Evolutionary conservation across 164 flowering plant genomes (phyloP).

Genomic region (Tinospora cordifolia): DNA sequence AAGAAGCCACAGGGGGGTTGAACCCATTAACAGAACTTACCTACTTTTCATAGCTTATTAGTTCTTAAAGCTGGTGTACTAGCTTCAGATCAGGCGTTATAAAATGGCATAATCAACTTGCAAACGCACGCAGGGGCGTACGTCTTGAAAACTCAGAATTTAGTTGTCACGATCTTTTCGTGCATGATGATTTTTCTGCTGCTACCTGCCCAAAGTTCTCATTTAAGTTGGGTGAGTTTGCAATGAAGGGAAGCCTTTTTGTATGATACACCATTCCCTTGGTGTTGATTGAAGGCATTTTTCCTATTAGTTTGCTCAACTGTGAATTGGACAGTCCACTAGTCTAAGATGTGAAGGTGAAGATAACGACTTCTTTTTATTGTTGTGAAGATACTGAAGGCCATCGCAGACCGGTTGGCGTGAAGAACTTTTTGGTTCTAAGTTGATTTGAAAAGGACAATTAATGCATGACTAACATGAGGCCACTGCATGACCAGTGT

Average conservation of each 20-base stretch:
- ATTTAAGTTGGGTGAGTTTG: background rate
- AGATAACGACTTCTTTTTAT: too few relatives aligned
- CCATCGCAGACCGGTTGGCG: too few relatives aligned
- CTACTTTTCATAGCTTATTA: background rate
- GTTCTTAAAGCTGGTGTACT: background rate
- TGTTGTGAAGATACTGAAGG: too few relatives aligned
- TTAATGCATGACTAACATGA: background rate
- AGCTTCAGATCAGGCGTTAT: too few relatives aligned
- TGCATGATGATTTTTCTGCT: background rate
- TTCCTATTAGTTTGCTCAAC: background rate
- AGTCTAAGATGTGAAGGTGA: too few relatives aligned
- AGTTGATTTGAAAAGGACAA: too few relatives aligned
- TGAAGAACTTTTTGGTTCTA: too few relatives aligned
- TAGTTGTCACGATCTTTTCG: slow-evolving; percentile 3
- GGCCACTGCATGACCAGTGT: background rate
- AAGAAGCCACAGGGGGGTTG: too few relatives aligned
- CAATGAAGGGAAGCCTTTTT: background rate
- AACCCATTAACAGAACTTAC: too few relatives aligned
- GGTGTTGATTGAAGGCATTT: background rate
- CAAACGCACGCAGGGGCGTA: too few relatives aligned
- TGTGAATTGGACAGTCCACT: too few relatives aligned
- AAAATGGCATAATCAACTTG: too few relatives aligned
- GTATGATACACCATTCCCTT: background rate
- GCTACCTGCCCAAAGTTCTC: background rate
- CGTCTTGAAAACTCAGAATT: background rate